Evolutionary conservation across 2,329 filamentous ascomycete species (phyloP).

Genomic region (Stachybotrys chartarum): DNA sequence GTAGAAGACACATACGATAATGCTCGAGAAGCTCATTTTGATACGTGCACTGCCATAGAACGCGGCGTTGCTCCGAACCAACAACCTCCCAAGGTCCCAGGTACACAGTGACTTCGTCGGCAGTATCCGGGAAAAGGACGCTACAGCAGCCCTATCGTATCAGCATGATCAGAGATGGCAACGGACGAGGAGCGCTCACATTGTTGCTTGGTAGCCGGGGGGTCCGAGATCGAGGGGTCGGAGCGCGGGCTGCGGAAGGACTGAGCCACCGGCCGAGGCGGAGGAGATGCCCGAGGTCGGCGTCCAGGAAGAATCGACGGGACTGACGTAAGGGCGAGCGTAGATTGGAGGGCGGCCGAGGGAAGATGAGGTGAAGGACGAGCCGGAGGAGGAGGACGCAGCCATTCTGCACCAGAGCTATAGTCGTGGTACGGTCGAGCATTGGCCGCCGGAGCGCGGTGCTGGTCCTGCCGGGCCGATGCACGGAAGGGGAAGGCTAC

Average conservation of each 20-base stretch:
- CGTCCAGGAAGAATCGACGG: conserved; percentile 37
- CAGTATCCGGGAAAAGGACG: conserved; percentile 42
- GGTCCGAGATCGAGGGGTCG: conserved; percentile 43
- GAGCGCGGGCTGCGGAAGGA: conserved; percentile 28
- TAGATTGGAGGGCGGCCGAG: conserved; percentile 33
- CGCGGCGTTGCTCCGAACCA: conserved; percentile 37
- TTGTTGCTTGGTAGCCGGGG: conserved; percentile 46
- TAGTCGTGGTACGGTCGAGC: conserved; percentile 10
- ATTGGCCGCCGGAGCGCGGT: conserved; percentile 18
- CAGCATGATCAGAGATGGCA: conserved; percentile 6
- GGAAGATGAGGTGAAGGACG: conserved; percentile 40
- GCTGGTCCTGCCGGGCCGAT: conserved; percentile 18
- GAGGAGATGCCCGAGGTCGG: conserved; percentile 36
- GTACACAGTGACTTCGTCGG: conserved; percentile 41
- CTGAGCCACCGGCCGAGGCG: conserved; percentile 28
- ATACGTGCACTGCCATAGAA: conserved; percentile 48
- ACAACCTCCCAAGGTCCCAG: conserved; percentile 47
- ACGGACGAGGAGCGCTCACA: conserved; percentile 26
- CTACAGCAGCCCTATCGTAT: conserved; percentile 16
- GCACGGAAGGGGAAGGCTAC: not conserved
- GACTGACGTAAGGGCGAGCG: conserved; percentile 33
- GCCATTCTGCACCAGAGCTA: conserved; percentile 23
- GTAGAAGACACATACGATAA: conserved; percentile 29
- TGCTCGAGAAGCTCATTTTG: conserved; percentile 44
- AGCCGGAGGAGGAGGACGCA: conserved; percentile 37